A percentile compares a stretch with the other conserved stretches of the same genome.
These are phyloP conservation scores for Stygiomarasmius scandens DNA, from an alignment of 1,284 basidiomycete genomes.

Conservation along the genomic window DNA sequence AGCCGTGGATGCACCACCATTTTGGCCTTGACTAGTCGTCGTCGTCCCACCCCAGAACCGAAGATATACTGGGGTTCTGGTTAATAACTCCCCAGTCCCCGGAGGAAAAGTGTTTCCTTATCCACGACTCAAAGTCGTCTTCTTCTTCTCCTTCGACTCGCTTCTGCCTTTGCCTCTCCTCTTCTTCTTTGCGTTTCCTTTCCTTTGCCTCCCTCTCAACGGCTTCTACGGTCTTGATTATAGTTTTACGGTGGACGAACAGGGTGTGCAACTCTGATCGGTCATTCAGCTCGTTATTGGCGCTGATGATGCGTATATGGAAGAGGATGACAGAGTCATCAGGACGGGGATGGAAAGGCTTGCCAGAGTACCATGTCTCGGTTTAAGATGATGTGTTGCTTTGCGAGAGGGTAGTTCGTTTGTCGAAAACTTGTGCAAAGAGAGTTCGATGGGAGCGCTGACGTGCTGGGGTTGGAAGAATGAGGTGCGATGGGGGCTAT, in stretches of 20 bases:
- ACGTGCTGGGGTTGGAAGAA: background rate
- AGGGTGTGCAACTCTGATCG: slow-evolving; percentile 34
- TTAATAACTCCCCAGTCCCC: no score
- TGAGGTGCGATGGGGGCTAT: background rate
- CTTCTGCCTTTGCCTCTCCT: no score
- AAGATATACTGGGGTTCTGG: no score
- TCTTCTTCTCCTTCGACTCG: no score
- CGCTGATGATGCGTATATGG: slow-evolving; percentile 33
- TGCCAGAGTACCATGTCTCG: background rate
- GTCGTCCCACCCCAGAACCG: no score
- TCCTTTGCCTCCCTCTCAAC: background rate
- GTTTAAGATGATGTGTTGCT: slow-evolving; percentile 33
- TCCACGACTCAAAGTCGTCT: no score
- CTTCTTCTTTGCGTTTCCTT: no score
- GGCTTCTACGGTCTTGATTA: slow-evolving; percentile 23
- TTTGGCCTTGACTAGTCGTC: no score
- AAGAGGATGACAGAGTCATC: slow-evolving; percentile 44
- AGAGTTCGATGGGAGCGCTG: slow-evolving; percentile 26
- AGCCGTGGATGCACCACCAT: no score
- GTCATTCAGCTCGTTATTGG: background rate
- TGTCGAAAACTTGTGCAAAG: slow-evolving; percentile 44
- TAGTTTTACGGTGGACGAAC: slow-evolving; percentile 40
- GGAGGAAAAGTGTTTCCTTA: no score
- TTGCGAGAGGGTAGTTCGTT: slow-evolving; percentile 39
- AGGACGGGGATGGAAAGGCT: slow-evolving; percentile 36